A percentile compares a stretch with the other conserved stretches of the same genome.
phyloP scores from a whole-genome alignment of 2,329 filamentous ascomycete species.

The Diaporthe longicolla region DNA sequence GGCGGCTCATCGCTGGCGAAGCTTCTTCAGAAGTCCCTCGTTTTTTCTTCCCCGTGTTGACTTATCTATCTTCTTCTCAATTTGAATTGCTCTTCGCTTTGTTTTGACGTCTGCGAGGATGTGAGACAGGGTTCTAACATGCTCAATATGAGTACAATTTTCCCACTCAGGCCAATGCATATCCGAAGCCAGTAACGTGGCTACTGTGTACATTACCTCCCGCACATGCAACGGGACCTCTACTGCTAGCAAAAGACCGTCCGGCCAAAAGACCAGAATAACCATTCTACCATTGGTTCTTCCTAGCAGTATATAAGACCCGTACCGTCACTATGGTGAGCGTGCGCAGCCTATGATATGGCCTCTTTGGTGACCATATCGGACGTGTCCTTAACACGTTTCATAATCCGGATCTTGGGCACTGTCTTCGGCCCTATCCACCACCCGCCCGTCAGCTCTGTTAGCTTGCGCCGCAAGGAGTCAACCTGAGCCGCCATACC shows the following conservation, averaged over 20 bases:
- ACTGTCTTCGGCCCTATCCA: constrained; percentile 75
- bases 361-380: constrained; percentile 25
- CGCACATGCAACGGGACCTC: no score
- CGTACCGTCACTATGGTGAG: no score
- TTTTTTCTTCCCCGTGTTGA: no score
- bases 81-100: background rate
- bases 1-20: no score
- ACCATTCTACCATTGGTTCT: no score
- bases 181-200: background rate
- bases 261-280: no score
- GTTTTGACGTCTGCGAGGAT: background rate
- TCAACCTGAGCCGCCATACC: constrained; percentile 61
- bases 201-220: background rate
- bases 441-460: constrained; percentile 69
- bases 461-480: constrained; percentile 57
- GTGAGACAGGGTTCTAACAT: background rate
- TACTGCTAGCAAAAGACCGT: no score
- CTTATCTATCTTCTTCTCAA: background rate
- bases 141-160: background rate
- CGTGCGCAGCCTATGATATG: background rate
- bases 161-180: background rate
- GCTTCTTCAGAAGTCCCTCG: no score
- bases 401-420: constrained; percentile 67
- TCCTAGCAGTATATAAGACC: no score
- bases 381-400: constrained; percentile 45